Evolutionary conservation across 1,284 basidiomycete species (phyloP).

Genomic region (Phylloboletellus chloephorus): DNA sequence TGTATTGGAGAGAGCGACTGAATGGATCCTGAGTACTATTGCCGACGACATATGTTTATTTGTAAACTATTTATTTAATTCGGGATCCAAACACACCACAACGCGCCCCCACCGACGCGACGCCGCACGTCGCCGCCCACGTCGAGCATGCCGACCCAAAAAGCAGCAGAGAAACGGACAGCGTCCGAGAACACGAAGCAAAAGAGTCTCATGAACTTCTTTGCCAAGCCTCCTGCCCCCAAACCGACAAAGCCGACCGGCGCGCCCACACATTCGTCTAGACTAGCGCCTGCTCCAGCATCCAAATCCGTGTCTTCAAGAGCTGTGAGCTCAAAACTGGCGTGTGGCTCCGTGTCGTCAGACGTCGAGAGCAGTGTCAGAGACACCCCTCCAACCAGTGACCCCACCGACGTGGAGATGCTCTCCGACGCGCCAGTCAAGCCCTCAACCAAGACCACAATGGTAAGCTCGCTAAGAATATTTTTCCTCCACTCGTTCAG

Average conservation of each 20-base stretch:
- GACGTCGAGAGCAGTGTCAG: slow-evolving; percentile 43
- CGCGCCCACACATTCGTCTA: slow-evolving; percentile 17
- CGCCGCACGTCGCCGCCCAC: slow-evolving; percentile 6
- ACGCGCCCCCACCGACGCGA: slow-evolving; percentile 15
- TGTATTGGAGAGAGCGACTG: slow-evolving; percentile 8
- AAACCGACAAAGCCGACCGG: slow-evolving; percentile 23
- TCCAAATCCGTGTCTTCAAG: slow-evolving; percentile 28
- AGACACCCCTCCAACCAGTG: slow-evolving; percentile 70
- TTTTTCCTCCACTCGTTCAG: background rate
- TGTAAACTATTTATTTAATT: background rate
- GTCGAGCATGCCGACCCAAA: slow-evolving; percentile 33
- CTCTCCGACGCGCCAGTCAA: slow-evolving; percentile 45
- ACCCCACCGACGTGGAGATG: slow-evolving; percentile 71
- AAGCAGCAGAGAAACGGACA: slow-evolving; percentile 23
- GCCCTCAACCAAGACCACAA: slow-evolving; percentile 7
- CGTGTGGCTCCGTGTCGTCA: slow-evolving; percentile 45
- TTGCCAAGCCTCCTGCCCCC: slow-evolving; percentile 41
- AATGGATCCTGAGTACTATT: background rate
- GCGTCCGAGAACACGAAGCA: slow-evolving; percentile 53
- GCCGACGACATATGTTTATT: background rate
- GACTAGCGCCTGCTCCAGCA: slow-evolving; percentile 37
- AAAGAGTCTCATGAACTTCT: slow-evolving; percentile 69
- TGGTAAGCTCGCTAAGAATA: slow-evolving; percentile 11
- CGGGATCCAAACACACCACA: slow-evolving; percentile 19
- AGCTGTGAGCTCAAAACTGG: slow-evolving; percentile 24